Evolutionary conservation across 257 asterid species (phyloP), one percentile per base, ranked within the genome.

Genomic region (Solanum sejunctum): DNA sequence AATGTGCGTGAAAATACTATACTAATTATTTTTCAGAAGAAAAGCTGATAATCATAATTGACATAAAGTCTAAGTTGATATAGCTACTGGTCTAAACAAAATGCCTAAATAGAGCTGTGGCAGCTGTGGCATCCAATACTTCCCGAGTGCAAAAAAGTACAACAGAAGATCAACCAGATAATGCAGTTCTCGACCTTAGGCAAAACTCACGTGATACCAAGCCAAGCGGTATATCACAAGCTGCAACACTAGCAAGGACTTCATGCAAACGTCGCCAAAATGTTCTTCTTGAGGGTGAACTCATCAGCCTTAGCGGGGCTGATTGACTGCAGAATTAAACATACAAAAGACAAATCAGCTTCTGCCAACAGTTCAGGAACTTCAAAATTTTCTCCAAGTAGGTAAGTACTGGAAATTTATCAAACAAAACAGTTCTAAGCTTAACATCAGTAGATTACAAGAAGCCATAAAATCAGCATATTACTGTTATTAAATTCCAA

Each of bases 261-360:
- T 82, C 87, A 89, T 83, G 88, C 90, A 84, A 93, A 96, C 60
- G 93, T 86, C 15, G 91, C 88, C 28, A 96, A 88, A 80, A 96
- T 94, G 83, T 96, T 96, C 97, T 92, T 96, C 95, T 96, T 96
- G 87, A 96, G 88, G 45, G 91, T 86, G 88, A 96, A 93, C 84
- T 96, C 99, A 69, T 96, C 99, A 13, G 93, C 95, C 93, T 96
- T 96, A 1, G 92, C 78, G 70, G 93, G 83, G 85, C 91, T 93
- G 86, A 96, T 90, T 47, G 98, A 85, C 98, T 95, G 96, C 91
- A 89, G 43, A 78, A 64, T 82, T 67, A 64, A 86, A 52, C 63
- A 84, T 20, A 45, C 84, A 52, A 69, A 58, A 63, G 58, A 78
- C 36, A 47, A 28, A 51, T 57, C 67, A 85, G 56, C 64, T 83